These are phyloP conservation scores for Fragaria vesca DNA, from an alignment of 306 rosid species.

Conservation along the genomic window DNA sequence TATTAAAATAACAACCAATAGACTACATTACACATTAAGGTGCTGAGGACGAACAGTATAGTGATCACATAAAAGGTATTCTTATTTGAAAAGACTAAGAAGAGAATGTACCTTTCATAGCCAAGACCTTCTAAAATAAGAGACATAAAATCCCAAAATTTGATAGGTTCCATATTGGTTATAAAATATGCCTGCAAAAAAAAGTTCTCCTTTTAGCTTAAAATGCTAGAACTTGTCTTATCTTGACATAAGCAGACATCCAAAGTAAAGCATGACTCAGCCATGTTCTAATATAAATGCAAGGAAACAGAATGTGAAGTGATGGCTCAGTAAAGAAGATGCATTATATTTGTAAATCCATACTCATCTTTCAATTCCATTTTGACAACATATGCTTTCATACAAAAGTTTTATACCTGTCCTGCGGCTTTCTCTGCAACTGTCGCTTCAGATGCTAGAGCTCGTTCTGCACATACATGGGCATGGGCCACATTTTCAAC, in stretches of 20 bases:
- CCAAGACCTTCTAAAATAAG: slow-evolving; percentile 86
- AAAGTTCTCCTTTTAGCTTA: slow-evolving; percentile 20
- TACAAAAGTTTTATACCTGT: slow-evolving; percentile 43
- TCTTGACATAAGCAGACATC: not conserved
- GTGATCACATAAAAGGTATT: not conserved
- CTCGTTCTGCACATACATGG: slow-evolving; percentile 88
- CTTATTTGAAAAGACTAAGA: not conserved
- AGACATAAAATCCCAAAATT: slow-evolving; percentile 92
- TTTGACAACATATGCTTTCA: not conserved
- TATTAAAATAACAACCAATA: not conserved
- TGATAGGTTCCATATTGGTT: slow-evolving; percentile 86
- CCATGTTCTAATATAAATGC: not conserved
- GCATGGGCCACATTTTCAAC: slow-evolving; percentile 97
- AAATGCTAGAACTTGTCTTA: slow-evolving; percentile 6
- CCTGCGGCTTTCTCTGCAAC: slow-evolving; percentile 85
- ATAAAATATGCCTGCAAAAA: slow-evolving; percentile 90
- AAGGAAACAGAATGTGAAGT: not conserved
- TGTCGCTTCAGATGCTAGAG: slow-evolving; percentile 69
- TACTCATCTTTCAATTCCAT: not conserved
- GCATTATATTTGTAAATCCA: not conserved
- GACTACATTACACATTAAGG: not conserved
- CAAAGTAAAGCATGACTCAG: not conserved
- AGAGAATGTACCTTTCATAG: slow-evolving; percentile 62
- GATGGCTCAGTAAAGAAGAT: not conserved
- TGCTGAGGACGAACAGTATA: not conserved